Evolutionary conservation across 75 land plant species (phyloP).

Genomic region (Pseudotsuga menziesii): DNA sequence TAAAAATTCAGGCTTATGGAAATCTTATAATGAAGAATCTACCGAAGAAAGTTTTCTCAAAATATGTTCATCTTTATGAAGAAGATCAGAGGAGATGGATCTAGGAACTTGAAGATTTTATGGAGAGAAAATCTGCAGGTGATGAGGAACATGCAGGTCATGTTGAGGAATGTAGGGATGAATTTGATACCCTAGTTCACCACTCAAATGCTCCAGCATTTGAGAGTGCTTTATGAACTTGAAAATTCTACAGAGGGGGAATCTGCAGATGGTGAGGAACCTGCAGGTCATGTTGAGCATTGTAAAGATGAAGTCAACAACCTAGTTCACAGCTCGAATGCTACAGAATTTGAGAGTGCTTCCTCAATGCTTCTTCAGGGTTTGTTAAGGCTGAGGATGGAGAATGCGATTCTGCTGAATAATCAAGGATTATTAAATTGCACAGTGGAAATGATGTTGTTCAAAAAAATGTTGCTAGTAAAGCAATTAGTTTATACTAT

Average conservation of each 20-base stretch:
- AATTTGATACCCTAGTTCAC: background rate
- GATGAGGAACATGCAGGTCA: background rate
- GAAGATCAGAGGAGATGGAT: too few relatives aligned
- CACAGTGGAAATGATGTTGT: background rate
- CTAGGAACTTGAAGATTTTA: too few relatives aligned
- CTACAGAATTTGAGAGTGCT: slow-evolving; percentile 13
- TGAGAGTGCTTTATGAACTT: slow-evolving; percentile 8
- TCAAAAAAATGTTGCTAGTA: too few relatives aligned
- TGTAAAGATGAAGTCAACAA: slow-evolving; percentile 1
- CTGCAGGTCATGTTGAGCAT: background rate
- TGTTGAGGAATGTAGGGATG: background rate
- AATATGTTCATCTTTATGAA: too few relatives aligned
- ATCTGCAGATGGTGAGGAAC: background rate
- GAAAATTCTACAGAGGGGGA: background rate
- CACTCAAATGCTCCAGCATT: background rate
- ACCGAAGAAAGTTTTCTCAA: too few relatives aligned
- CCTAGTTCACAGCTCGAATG: background rate
- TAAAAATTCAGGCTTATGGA: too few relatives aligned
- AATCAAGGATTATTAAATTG: background rate
- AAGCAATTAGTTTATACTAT: too few relatives aligned
- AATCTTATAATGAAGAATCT: too few relatives aligned
- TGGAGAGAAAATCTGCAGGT: background rate
- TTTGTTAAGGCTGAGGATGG: background rate
- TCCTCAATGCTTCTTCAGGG: too few relatives aligned
- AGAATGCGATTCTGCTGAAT: slow-evolving; percentile 9